phyloP scores from a whole-genome alignment of 768 basidiomycete species.

The Sarcomyxa edulis region DNA sequence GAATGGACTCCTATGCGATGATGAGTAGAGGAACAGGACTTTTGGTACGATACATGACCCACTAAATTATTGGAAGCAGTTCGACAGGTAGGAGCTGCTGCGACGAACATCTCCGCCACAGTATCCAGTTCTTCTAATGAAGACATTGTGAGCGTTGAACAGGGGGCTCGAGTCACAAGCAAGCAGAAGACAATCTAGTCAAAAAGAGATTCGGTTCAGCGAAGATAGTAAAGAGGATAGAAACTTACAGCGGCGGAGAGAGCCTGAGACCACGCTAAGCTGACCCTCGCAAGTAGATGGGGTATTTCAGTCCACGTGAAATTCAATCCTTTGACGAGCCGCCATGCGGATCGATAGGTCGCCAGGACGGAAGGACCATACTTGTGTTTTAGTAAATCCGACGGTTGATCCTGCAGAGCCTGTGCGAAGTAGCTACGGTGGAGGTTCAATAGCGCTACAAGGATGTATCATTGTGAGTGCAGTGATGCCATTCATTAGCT shows the following conservation, averaged over 20 bases:
- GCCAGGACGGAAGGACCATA: constrained; percentile 70
- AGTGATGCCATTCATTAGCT: too few relatives aligned
- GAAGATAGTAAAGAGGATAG: background rate
- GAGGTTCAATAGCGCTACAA: constrained; percentile 52
- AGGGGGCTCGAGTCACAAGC: constrained; percentile 44
- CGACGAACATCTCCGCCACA: constrained; percentile 38
- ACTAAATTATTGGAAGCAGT: constrained; percentile 43
- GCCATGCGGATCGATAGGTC: constrained; percentile 67
- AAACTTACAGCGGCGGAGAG: constrained; percentile 58
- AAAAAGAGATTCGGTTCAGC: background rate
- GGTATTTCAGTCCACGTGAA: constrained; percentile 36
- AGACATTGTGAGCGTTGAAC: constrained; percentile 39
- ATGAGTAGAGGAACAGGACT: background rate
- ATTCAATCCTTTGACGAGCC: constrained; percentile 47
- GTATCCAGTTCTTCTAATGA: constrained; percentile 44
- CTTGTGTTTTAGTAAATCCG: constrained; percentile 52
- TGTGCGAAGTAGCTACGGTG: constrained; percentile 67
- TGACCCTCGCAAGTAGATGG: constrained; percentile 37
- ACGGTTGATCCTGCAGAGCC: constrained; percentile 54
- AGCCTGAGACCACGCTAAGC: constrained; percentile 60
- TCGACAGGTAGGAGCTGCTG: constrained; percentile 37
- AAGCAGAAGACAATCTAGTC: constrained; percentile 56
- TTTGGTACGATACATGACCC: constrained; percentile 7
- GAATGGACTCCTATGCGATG: constrained; percentile 30
- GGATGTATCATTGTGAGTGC: background rate